A percentile compares a stretch with the other conserved stretches of the same genome.
Conservation (phyloP, 345 rosid genomes). For the Heritiera littoralis region DNA sequence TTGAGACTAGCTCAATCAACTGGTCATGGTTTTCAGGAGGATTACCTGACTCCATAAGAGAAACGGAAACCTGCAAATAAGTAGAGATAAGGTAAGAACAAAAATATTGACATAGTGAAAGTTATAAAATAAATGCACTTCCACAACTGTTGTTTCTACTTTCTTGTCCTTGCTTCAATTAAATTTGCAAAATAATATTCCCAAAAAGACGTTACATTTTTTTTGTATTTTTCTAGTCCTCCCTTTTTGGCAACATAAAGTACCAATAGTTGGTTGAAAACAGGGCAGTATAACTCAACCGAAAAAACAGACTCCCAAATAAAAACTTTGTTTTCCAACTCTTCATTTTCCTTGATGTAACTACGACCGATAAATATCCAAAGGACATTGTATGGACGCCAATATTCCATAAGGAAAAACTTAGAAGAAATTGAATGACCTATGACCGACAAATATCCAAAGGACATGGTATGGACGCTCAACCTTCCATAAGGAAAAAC, state of each 20-base stretch:
- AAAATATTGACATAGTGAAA: neutral
- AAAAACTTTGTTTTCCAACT: neutral
- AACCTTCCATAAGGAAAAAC: neutral
- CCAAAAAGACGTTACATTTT: neutral
- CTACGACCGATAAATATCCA: neutral
- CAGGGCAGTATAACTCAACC: neutral
- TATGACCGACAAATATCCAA: no score
- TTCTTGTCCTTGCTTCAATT: neutral
- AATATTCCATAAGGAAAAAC: neutral
- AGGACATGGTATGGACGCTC: neutral
- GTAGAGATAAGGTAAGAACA: slow-evolving; percentile 3
- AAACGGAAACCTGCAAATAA: slow-evolving; percentile 70
- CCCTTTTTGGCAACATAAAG: neutral
- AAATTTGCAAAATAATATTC: neutral
- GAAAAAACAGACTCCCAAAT: slow-evolving; percentile 6
- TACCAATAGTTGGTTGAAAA: neutral
- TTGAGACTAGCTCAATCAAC: slow-evolving; percentile 75
- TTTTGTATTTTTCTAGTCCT: neutral
- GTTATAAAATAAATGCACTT: slow-evolving; percentile 11
- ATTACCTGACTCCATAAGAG: slow-evolving; percentile 63
- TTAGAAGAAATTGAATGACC: neutral
- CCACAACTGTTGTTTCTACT: neutral
- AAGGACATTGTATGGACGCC: neutral
- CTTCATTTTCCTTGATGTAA: neutral
- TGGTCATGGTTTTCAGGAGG: slow-evolving; percentile 75